These are phyloP conservation scores for Auriscalpium vulgare DNA, from an alignment of 768 basidiomycete species.

Conservation along the genomic window DNA sequence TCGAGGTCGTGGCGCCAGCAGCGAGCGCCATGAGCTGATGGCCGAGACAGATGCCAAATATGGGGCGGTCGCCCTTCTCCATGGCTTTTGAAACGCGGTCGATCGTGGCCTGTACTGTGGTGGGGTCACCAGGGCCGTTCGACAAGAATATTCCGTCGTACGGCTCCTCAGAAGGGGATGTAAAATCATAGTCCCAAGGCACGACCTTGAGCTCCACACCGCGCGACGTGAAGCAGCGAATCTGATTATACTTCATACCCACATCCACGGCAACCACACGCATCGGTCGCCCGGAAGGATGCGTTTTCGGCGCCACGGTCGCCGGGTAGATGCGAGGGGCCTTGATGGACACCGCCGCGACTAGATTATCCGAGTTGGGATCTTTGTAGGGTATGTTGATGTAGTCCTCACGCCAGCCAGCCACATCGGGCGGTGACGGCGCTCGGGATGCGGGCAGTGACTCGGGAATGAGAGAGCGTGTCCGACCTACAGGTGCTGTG, in stretches of 20 bases:
- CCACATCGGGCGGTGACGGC: slow-evolving; percentile 41
- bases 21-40: slow-evolving; percentile 96
- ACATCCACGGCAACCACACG: slow-evolving; percentile 91
- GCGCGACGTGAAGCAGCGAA: slow-evolving; percentile 87
- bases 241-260: slow-evolving; percentile 99
- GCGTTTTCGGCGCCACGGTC: slow-evolving; percentile 43
- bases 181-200: slow-evolving; percentile 94
- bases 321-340: slow-evolving; percentile 65
- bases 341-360: slow-evolving; percentile 77
- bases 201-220: slow-evolving; percentile 96
- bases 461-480: slow-evolving; percentile 26
- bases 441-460: slow-evolving; percentile 37
- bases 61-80: slow-evolving; percentile 69
- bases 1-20: slow-evolving; percentile 87
- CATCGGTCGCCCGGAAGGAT: slow-evolving; percentile 73
- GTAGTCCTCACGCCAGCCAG: slow-evolving; percentile 79
- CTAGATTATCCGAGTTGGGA: slow-evolving; percentile 85
- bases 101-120: slow-evolving; percentile 71
- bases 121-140: slow-evolving; percentile 96
- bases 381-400: slow-evolving; percentile 77
- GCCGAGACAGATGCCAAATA: slow-evolving; percentile 98
- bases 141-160: slow-evolving; percentile 96
- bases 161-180: slow-evolving; percentile 59
- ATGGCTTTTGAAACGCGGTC: slow-evolving; percentile 56
- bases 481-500: slow-evolving; percentile 34